These are phyloP conservation scores for Solanum clarkiae DNA, from an alignment of 257 asterid genomes.

Conservation along the genomic window DNA sequence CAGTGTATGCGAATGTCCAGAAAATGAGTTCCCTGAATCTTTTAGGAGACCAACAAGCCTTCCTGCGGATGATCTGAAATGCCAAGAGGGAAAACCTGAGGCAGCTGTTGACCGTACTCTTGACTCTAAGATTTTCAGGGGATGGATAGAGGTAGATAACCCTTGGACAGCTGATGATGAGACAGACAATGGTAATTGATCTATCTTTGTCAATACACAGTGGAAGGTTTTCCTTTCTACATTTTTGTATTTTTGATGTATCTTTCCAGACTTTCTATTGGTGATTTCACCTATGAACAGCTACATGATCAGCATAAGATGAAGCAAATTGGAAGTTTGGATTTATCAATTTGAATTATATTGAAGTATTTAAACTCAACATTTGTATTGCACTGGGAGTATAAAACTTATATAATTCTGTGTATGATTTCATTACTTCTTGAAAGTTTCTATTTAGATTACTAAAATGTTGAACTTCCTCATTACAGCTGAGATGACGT, in stretches of 20 bases:
- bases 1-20: conserved; percentile 95
- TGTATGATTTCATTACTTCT: neutral
- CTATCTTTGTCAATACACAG: neutral
- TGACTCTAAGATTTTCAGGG: conserved; percentile 77
- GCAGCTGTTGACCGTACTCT: conserved; percentile 88
- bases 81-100: conserved; percentile 92
- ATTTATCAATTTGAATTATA: neutral
- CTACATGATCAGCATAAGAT: neutral
- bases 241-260: neutral
- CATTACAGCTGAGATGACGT: conserved; percentile 81
- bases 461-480: neutral
- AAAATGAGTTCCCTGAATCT: conserved; percentile 71
- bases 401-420: neutral
- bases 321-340: neutral
- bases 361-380: neutral
- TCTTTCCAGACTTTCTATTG: neutral
- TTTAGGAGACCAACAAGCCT: conserved; percentile 56
- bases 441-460: neutral
- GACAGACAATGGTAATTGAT: conserved; percentile 69
- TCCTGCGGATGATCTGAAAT: conserved; percentile 63
- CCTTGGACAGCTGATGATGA: conserved; percentile 96
- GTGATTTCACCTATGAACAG: neutral
- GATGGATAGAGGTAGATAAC: conserved; percentile 88
- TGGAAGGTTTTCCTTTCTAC: neutral
- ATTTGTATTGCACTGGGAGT: neutral